Percentiles rank a stretch among this genome's conserved stretches.
Evolutionary conservation across 1,139 yeast species (phyloP).

Genomic region (Eremothecium gossypii): DNA sequence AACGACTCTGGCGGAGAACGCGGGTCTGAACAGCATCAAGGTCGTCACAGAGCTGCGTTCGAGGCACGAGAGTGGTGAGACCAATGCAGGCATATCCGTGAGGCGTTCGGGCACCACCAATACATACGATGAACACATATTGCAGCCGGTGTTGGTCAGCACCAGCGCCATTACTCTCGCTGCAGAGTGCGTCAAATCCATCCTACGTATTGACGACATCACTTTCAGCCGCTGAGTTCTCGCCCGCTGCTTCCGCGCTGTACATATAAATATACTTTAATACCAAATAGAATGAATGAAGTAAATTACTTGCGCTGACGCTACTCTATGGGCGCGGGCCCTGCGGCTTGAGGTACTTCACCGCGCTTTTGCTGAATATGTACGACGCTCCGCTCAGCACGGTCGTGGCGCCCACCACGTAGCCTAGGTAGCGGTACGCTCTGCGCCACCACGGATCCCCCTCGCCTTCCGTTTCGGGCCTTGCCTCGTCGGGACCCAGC

Average conservation of each 20-base stretch:
- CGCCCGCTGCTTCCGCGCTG: background rate
- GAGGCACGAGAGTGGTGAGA: slow-evolving; percentile 85
- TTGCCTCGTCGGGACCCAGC: slow-evolving; percentile 7
- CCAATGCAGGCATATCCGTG: slow-evolving; percentile 91
- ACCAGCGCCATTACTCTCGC: slow-evolving; percentile 91
- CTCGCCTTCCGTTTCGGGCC: slow-evolving; percentile 6
- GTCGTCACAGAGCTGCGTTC: slow-evolving; percentile 92
- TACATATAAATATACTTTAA: slow-evolving; percentile 1
- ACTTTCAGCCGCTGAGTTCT: slow-evolving; percentile 55
- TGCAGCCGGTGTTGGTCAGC: slow-evolving; percentile 92
- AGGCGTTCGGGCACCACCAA: slow-evolving; percentile 90
- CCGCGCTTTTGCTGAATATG: slow-evolving; percentile 57
- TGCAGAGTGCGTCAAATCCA: slow-evolving; percentile 91
- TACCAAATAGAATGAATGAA: background rate
- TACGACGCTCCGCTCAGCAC: slow-evolving; percentile 72
- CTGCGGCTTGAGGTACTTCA: slow-evolving; percentile 36
- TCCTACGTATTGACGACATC: slow-evolving; percentile 92
- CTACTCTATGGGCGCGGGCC: background rate
- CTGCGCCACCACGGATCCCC: slow-evolving; percentile 7
- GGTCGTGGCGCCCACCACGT: slow-evolving; percentile 69
- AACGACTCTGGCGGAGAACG: slow-evolving; percentile 94
- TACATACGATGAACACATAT: slow-evolving; percentile 85
- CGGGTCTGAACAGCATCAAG: slow-evolving; percentile 89
- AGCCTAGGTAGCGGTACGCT: slow-evolving; percentile 36
- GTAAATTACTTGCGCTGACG: background rate